Conservation (phyloP, 2,329 filamentous ascomycete genomes). For the Alternaria conjuncta region DNA sequence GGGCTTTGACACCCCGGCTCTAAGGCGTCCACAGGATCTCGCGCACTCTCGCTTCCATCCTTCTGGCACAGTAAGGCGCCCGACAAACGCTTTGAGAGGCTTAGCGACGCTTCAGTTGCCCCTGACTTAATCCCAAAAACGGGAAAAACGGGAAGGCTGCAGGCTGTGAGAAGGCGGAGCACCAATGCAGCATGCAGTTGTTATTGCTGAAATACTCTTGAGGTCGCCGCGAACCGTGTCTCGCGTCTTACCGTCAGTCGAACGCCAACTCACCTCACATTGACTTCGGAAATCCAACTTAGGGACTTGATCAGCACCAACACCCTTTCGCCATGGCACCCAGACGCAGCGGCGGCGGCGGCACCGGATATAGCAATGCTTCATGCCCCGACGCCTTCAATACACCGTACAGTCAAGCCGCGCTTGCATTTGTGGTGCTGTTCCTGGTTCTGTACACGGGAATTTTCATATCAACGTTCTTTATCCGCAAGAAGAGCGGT, state of each 20-base stretch:
- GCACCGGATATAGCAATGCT: not conserved
- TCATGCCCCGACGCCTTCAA: conserved; percentile 27
- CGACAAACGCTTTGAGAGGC: not conserved
- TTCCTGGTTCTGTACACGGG: conserved; percentile 25
- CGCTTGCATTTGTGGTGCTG: conserved; percentile 27
- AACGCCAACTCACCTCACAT: not conserved
- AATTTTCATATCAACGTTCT: conserved; percentile 20
- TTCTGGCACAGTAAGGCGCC: not conserved
- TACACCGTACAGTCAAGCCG: not conserved
- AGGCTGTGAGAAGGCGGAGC: not conserved
- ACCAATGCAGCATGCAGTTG: not conserved
- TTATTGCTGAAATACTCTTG: not conserved
- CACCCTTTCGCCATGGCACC: conserved; percentile 29
- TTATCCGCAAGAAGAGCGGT: conserved; percentile 24
- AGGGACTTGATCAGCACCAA: not conserved
- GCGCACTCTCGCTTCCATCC: not conserved
- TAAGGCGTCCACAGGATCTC: not conserved
- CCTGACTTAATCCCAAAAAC: not conserved
- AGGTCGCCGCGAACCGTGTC: not conserved
- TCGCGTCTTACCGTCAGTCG: not conserved
- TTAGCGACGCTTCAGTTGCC: not conserved
- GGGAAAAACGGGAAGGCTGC: not conserved
- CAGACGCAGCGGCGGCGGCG: conserved; percentile 19
- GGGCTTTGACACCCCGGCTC: not conserved
- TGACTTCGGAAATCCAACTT: not conserved